Conservation (phyloP, 1,284 basidiomycete genomes). For the Exobasidium rhododendri region DNA sequence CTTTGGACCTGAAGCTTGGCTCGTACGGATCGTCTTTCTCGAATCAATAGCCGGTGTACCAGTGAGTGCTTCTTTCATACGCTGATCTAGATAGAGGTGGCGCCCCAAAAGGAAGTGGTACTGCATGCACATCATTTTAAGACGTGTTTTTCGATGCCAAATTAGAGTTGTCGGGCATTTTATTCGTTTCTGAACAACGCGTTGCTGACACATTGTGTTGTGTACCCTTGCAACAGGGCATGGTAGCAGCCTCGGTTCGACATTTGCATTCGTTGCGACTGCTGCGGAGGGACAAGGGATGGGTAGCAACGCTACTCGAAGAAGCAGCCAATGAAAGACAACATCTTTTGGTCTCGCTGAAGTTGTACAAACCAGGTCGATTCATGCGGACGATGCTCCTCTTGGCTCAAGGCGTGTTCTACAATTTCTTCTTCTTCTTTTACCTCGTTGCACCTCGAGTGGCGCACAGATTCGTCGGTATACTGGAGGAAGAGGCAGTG, state of each 20-base stretch:
- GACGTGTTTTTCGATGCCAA: no score
- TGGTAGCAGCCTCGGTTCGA: slow-evolving; percentile 83
- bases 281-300: slow-evolving; percentile 40
- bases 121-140: no score
- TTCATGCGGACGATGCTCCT: slow-evolving; percentile 77
- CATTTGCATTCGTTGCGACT: slow-evolving; percentile 59
- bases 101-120: no score
- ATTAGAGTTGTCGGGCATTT: no score
- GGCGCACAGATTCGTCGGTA: slow-evolving; percentile 91
- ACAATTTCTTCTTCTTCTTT: slow-evolving; percentile 59
- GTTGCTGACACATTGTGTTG: no score
- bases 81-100: no score
- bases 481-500: slow-evolving; percentile 92
- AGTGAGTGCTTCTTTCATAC: neutral
- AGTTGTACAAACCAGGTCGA: slow-evolving; percentile 63
- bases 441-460: slow-evolving; percentile 77
- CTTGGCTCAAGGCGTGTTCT: slow-evolving; percentile 67
- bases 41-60: slow-evolving; percentile 73
- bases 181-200: no score
- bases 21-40: slow-evolving; percentile 40
- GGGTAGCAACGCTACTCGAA: slow-evolving; percentile 43
- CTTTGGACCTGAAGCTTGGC: slow-evolving; percentile 43
- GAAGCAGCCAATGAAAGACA: slow-evolving; percentile 47
- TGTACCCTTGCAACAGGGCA: slow-evolving; percentile 61
- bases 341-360: slow-evolving; percentile 29